Evolutionary conservation across 148 eudicot genomes (phyloP), one percentile per base, ranked within the genome.

Genomic region (Heliosperma pusillum): DNA sequence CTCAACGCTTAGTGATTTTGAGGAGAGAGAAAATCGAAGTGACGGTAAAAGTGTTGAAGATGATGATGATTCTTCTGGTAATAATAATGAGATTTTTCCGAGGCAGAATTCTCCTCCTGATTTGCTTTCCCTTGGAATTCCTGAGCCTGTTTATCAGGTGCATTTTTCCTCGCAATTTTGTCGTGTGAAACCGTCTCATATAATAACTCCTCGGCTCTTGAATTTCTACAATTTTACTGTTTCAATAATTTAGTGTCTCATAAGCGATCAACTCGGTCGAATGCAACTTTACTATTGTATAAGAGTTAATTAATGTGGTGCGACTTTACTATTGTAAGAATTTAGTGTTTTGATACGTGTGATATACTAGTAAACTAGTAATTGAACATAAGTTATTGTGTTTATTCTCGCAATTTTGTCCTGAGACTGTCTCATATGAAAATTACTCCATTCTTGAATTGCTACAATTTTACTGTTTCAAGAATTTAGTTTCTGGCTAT

Each of bases 101-200:
- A 84, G 78, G 80, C 62, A 64, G 17, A 20, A 77, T 44, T 3
- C 27, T 63, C 60, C 84, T 42, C 70, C 84, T 44, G 88, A 89
- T 66, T 78, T 88, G 72, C 81, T 87, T 3, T 83, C 88, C 0
- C 88, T 89, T 6, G 94, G 97, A 50, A 90, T 92, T 78, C 98
- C 96, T 22, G 97, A 94, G 78, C 97, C 96, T 20, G 87, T 94
- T 72, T 92, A 94, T 57, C 93, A 91, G 98, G 98, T 58, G 25
- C 21, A 42, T 19, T 16, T 59, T 25, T 45, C 25, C 47, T 29
- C 10, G 4, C 44, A 11, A 61, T 12, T 36, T 66, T 36, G 5
- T 6, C 19, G 55, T 25, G 68, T 25, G 68, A 27, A 11, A 42
- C 22, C 26, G 21, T 67, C 52, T 67, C 16, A 36, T 33, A 17